phyloP scores from a whole-genome alignment of 441 rosid genomes.

The Corymbia citriodora region DNA sequence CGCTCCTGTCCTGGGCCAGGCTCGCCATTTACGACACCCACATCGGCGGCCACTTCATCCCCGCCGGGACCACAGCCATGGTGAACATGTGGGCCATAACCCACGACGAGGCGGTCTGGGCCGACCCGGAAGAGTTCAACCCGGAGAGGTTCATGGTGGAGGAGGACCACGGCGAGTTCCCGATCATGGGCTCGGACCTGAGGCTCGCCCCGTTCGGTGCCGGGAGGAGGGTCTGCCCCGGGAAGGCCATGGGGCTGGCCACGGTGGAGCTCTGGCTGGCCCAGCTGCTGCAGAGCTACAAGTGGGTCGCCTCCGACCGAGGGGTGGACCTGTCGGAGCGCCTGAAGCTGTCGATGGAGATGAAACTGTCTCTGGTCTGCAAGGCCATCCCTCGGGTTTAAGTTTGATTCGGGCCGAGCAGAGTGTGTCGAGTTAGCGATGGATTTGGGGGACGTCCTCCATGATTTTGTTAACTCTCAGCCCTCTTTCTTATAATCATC shows the following conservation, averaged over 20 bases:
- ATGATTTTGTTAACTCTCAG: no score
- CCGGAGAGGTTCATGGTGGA: slow-evolving; percentile 49
- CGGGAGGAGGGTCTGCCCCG: slow-evolving; percentile 45
- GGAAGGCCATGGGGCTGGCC: slow-evolving; percentile 37
- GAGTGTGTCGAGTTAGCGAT: no score
- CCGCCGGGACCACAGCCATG: slow-evolving; percentile 75
- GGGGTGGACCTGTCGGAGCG: slow-evolving; percentile 38
- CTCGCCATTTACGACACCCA: slow-evolving; percentile 47
- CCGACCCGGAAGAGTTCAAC: slow-evolving; percentile 37
- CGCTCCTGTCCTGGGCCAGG: slow-evolving; percentile 70
- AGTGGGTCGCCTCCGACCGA: slow-evolving; percentile 31
- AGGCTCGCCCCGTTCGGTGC: slow-evolving; percentile 70
- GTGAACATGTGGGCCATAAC: slow-evolving; percentile 93
- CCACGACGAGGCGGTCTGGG: slow-evolving; percentile 52
- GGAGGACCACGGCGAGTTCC: slow-evolving; percentile 30
- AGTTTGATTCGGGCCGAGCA: background rate
- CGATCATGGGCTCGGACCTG: slow-evolving; percentile 47
- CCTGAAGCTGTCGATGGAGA: slow-evolving; percentile 38
- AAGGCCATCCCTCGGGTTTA: slow-evolving; percentile 25
- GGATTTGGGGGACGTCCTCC: no score
- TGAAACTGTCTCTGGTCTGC: slow-evolving; percentile 30
- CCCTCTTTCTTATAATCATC: no score
- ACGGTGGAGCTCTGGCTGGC: slow-evolving; percentile 59
- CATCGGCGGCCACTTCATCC: slow-evolving; percentile 33
- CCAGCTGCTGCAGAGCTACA: slow-evolving; percentile 39